Evolutionary conservation across 2,329 filamentous ascomycete genomes (phyloP).

Genomic region (Paramyrothecium sp.): DNA sequence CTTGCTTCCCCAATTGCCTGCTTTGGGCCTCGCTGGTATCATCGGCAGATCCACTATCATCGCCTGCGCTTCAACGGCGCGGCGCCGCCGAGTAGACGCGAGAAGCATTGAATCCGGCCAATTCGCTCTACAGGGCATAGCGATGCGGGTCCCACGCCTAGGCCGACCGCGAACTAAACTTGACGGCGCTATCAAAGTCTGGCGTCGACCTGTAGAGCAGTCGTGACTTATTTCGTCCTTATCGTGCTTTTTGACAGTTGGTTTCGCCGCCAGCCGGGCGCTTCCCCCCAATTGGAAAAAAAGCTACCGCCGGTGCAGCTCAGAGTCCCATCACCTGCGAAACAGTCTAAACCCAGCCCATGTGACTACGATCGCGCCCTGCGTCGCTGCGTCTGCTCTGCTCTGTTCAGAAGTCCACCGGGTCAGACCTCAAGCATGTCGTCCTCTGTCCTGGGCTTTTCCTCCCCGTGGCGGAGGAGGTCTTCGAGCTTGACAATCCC

Average conservation of each 20-base stretch:
- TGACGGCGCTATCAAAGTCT: background rate
- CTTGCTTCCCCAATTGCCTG: background rate
- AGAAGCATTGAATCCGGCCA: background rate
- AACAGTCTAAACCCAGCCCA: background rate
- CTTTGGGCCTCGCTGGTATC: background rate
- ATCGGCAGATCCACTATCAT: background rate
- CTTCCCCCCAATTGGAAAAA: background rate
- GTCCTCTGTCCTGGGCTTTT: constrained; percentile 43
- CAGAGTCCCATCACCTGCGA: background rate
- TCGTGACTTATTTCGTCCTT: background rate
- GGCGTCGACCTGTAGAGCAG: background rate
- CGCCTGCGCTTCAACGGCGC: background rate
- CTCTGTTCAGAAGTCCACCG: background rate
- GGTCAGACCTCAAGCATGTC: constrained; percentile 37
- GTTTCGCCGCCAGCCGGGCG: background rate
- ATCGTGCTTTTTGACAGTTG: background rate
- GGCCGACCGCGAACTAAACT: background rate
- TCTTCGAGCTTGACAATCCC: constrained; percentile 35
- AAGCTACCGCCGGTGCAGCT: no score
- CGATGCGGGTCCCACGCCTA: background rate
- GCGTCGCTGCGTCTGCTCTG: background rate
- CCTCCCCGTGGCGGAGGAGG: constrained; percentile 46
- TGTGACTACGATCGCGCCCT: background rate
- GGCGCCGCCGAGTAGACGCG: background rate
- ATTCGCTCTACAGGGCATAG: background rate